Evolutionary conservation across 768 basidiomycete genomes (phyloP).

Genomic region (Pseudohyphozyma bogoriensis): DNA sequence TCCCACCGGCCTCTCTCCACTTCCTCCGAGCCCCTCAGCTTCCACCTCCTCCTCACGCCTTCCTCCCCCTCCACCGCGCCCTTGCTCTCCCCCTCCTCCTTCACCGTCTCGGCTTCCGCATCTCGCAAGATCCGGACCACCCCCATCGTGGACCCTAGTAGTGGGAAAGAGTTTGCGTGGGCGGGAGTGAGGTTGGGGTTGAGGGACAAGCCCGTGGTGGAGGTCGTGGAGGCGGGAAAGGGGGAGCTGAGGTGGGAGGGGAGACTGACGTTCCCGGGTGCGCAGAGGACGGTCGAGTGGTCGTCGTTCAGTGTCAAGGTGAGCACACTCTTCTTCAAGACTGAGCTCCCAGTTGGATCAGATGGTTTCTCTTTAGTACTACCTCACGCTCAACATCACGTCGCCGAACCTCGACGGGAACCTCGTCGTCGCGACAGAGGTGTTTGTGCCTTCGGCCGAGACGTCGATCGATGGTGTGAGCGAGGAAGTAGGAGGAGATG

Average conservation of each 20-base stretch:
- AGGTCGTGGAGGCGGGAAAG: not conserved
- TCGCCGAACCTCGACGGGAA: too few relatives aligned
- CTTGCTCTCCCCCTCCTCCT: not conserved
- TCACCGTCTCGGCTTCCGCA: not conserved
- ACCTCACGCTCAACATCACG: too few relatives aligned
- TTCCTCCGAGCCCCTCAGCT: not conserved
- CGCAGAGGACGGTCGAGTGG: constrained; percentile 7
- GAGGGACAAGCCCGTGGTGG: not conserved
- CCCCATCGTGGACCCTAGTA: not conserved
- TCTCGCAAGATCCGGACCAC: constrained; percentile 12
- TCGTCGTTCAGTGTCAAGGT: not conserved
- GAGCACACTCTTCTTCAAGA: not conserved
- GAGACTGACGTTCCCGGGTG: not conserved
- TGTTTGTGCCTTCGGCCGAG: too few relatives aligned
- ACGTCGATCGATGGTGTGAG: too few relatives aligned
- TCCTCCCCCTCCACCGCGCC: not conserved
- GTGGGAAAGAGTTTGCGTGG: constrained; percentile 3
- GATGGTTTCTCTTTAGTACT: too few relatives aligned
- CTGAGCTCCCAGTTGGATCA: too few relatives aligned
- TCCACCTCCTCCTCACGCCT: constrained; percentile 4
- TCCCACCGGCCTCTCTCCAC: not conserved
- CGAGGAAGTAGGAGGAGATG: too few relatives aligned
- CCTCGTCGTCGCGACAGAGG: too few relatives aligned
- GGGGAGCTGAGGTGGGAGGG: not conserved
- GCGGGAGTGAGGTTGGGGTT: not conserved